A percentile compares a stretch with the other conserved stretches of the same genome.
phyloP scores from a whole-genome alignment of 768 basidiomycete species.

The Termitomyces sp. region DNA sequence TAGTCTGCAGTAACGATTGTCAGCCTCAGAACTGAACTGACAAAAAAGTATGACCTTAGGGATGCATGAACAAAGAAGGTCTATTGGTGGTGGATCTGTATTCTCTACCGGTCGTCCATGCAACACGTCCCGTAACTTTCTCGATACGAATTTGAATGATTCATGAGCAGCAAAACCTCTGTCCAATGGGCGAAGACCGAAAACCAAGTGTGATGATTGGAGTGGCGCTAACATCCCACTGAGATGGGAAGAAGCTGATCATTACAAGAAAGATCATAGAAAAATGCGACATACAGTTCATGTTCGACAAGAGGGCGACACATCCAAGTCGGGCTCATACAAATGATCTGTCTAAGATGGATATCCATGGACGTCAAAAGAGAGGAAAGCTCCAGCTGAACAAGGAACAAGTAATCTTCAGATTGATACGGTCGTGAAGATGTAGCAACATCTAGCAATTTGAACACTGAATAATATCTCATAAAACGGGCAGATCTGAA shows the following conservation, averaged over 20 bases:
- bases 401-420: constrained; percentile 39
- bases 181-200: constrained; percentile 36
- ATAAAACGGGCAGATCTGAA: constrained; percentile 56
- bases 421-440: constrained; percentile 46
- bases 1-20: constrained; percentile 10
- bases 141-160: constrained; percentile 44
- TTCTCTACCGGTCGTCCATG: constrained; percentile 35
- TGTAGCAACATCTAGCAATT: constrained; percentile 49
- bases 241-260: neutral
- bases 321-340: constrained; percentile 67
- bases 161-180: constrained; percentile 31
- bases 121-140: constrained; percentile 44
- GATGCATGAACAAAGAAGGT: constrained; percentile 45
- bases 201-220: constrained; percentile 40
- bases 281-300: constrained; percentile 34
- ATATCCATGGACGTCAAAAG: constrained; percentile 31
- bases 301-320: constrained; percentile 34
- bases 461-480: constrained; percentile 52
- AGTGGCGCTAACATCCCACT: constrained; percentile 40
- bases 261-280: constrained; percentile 4
- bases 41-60: constrained; percentile 30
- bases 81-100: constrained; percentile 45
- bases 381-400: constrained; percentile 57
- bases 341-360: constrained; percentile 50
- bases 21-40: constrained; percentile 2